Conservation (phyloP, 306 rosid genomes). For the Macrotyloma uniflorum region DNA sequence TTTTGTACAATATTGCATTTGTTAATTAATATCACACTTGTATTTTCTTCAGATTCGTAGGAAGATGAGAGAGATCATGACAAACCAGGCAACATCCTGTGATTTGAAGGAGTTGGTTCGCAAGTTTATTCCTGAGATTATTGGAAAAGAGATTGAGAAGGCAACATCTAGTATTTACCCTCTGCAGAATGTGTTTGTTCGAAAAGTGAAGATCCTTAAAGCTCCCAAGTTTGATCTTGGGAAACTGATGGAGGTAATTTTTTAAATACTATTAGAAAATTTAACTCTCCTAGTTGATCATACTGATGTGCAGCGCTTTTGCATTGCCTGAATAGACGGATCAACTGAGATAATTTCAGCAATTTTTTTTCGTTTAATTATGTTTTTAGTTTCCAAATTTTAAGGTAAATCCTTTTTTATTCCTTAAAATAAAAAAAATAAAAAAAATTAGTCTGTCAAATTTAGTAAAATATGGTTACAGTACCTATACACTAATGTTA, state of each 20-base stretch:
- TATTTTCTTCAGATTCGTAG: slow-evolving; percentile 70
- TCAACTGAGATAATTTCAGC: not conserved
- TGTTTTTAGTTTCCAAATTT: too few relatives aligned
- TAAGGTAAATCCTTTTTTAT: too few relatives aligned
- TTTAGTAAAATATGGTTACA: too few relatives aligned
- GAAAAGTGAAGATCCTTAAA: slow-evolving; percentile 91
- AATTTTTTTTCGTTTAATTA: too few relatives aligned
- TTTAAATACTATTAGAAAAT: not conserved
- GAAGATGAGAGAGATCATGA: slow-evolving; percentile 93
- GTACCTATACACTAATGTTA: too few relatives aligned
- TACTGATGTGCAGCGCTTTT: not conserved
- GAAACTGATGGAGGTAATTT: slow-evolving; percentile 97
- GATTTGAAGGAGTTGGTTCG: slow-evolving; percentile 88
- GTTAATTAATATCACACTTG: not conserved
- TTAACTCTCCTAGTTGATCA: not conserved
- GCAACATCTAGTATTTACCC: slow-evolving; percentile 81
- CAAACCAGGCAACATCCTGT: slow-evolving; percentile 76
- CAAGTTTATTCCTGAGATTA: slow-evolving; percentile 86
- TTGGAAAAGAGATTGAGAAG: slow-evolving; percentile 94
- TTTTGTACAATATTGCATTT: not conserved
- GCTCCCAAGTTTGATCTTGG: slow-evolving; percentile 97
- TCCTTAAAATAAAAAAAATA: too few relatives aligned
- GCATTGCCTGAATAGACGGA: not conserved
- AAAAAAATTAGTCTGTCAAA: too few relatives aligned
- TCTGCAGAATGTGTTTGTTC: slow-evolving; percentile 78